These are phyloP conservation scores for Castanea sativa DNA, from an alignment of 306 rosid genomes.

Conservation along the genomic window DNA sequence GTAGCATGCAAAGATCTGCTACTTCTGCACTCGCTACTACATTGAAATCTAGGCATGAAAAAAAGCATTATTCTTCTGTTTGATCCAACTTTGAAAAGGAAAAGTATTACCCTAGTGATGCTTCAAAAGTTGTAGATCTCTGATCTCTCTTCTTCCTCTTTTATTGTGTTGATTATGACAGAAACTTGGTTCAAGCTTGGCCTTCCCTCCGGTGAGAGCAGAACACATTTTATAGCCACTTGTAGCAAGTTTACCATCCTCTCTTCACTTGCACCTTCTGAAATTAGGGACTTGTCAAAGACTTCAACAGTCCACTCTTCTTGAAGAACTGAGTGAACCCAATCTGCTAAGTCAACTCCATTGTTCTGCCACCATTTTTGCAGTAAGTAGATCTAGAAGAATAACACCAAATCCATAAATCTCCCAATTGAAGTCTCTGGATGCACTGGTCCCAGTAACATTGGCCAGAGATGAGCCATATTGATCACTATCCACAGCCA, in stretches of 20 bases:
- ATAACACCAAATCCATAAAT: conserved; percentile 71
- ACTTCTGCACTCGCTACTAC: not conserved
- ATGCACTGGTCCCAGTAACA: conserved; percentile 6
- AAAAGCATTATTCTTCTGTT: not conserved
- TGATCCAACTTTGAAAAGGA: conserved; percentile 1
- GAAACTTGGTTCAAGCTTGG: conserved; percentile 73
- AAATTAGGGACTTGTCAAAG: conserved; percentile 52
- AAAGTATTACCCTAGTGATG: conserved; percentile 8
- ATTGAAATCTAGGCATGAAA: not conserved
- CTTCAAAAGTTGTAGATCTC: conserved; percentile 24
- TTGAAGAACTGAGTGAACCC: conserved; percentile 75
- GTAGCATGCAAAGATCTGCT: conserved; percentile 3
- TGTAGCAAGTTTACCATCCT: conserved; percentile 80
- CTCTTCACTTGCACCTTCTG: conserved; percentile 75
- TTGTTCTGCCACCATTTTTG: conserved; percentile 54
- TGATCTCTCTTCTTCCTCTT: conserved; percentile 80
- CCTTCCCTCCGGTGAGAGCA: conserved; percentile 50
- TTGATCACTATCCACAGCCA: conserved; percentile 19
- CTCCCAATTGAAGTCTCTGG: conserved; percentile 43
- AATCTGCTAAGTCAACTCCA: conserved; percentile 65
- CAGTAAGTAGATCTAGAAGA: conserved; percentile 82
- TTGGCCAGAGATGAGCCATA: conserved; percentile 17
- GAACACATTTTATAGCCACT: conserved; percentile 73
- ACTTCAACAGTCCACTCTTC: conserved; percentile 96
- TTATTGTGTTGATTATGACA: conserved; percentile 54